A percentile compares a stretch with the other conserved stretches of the same genome.
Conservation (phyloP, 1,139 yeast genomes). For the Kodamaea plutei region DNA sequence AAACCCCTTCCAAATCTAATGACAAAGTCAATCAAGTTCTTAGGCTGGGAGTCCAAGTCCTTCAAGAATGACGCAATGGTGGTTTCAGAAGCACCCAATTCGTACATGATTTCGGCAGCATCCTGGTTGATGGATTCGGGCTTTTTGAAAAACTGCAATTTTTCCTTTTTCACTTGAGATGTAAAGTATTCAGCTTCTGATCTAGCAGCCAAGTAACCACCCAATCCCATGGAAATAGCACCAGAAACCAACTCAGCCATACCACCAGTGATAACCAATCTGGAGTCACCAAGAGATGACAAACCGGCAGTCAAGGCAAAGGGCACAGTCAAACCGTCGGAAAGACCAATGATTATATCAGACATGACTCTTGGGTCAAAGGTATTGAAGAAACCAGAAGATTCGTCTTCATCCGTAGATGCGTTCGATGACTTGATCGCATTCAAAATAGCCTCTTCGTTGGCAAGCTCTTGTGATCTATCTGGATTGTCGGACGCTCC, state of each 20-base stretch:
- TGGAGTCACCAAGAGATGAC: constrained; percentile 71
- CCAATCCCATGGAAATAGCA: constrained; percentile 82
- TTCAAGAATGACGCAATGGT: constrained; percentile 63
- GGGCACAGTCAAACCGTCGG: constrained; percentile 81
- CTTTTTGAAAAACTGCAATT: constrained; percentile 61
- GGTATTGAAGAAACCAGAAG: constrained; percentile 35
- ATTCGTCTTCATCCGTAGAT: constrained; percentile 18
- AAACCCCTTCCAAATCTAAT: constrained; percentile 71
- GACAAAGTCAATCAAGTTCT: constrained; percentile 64
- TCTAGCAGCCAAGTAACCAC: constrained; percentile 77
- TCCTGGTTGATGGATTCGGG: constrained; percentile 61
- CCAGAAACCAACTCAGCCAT: constrained; percentile 82
- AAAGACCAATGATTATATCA: constrained; percentile 72
- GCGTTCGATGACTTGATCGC: constrained; percentile 20
- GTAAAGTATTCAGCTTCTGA: constrained; percentile 71
- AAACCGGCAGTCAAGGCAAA: constrained; percentile 82
- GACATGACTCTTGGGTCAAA: constrained; percentile 76
- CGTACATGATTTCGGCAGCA: constrained; percentile 67
- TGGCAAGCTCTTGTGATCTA: constrained; percentile 34
- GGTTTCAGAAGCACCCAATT: constrained; percentile 63
- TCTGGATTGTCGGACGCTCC: constrained; percentile 33
- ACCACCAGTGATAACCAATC: constrained; percentile 78
- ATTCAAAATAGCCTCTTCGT: constrained; percentile 36
- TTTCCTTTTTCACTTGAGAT: constrained; percentile 69
- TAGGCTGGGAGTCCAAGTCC: constrained; percentile 69